phyloP scores from a whole-genome alignment of 2,329 filamentous ascomycete genomes.

The Diaporthe velutina region DNA sequence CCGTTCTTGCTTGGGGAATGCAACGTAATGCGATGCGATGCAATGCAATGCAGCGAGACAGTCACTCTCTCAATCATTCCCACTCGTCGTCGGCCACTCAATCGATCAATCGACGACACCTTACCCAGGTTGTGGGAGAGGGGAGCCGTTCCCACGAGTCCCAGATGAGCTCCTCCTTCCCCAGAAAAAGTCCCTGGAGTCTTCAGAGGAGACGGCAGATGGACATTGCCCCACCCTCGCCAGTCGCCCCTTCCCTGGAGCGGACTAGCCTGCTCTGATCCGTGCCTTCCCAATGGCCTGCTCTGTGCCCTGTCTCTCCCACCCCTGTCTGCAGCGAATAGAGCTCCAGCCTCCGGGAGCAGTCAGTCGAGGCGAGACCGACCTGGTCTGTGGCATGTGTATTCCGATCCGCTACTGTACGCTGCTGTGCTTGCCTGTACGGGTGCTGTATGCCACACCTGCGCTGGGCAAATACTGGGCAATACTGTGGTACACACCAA shows the following conservation, averaged over 20 bases:
- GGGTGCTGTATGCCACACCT: not conserved
- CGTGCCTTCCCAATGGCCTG: slow-evolving; percentile 26
- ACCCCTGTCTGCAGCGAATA: slow-evolving; percentile 22
- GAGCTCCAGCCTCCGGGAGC: slow-evolving; percentile 17
- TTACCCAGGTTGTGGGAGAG: not conserved
- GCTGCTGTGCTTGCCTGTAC: not conserved
- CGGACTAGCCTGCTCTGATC: slow-evolving; percentile 17
- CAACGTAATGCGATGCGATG: slow-evolving; percentile 8
- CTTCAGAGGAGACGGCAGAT: slow-evolving; percentile 15
- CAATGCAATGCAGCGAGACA: slow-evolving; percentile 14
- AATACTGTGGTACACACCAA: not conserved
- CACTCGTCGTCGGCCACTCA: not conserved
- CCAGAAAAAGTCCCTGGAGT: not conserved
- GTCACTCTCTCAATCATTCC: not conserved
- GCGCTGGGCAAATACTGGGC: slow-evolving; percentile 5
- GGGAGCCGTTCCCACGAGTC: not conserved
- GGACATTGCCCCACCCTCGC: slow-evolving; percentile 12
- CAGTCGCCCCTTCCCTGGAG: not conserved
- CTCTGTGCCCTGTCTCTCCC: not conserved
- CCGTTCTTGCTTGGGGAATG: not conserved
- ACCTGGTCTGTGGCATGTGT: slow-evolving; percentile 15
- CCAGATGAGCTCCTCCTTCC: not conserved
- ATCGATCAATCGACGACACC: not conserved
- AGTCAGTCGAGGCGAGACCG: slow-evolving; percentile 14
- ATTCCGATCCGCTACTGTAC: slow-evolving; percentile 22